Evolutionary conservation across 2,329 filamentous ascomycete genomes (phyloP).

Genomic region (Hypoxylon sp.): DNA sequence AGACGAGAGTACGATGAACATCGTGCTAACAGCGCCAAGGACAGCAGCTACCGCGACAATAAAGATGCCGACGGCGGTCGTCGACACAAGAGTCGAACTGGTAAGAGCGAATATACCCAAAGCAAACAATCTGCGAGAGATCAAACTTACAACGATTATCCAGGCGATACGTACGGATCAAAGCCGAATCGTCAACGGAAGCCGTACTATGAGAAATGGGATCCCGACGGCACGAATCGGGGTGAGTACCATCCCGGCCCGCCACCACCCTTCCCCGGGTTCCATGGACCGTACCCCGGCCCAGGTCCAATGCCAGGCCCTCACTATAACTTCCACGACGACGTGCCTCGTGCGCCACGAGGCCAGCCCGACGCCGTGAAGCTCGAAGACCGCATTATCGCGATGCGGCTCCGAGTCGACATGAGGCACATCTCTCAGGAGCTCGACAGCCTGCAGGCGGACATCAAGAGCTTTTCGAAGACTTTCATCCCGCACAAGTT

Average conservation of each 20-base stretch:
- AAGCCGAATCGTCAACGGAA: slow-evolving; percentile 14
- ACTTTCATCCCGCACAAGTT: slow-evolving; percentile 2
- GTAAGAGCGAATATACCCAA: slow-evolving; percentile 5
- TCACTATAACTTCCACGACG: neutral
- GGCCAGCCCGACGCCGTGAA: neutral
- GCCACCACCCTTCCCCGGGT: slow-evolving; percentile 1
- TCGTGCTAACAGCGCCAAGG: slow-evolving; percentile 16
- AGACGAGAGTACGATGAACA: slow-evolving; percentile 37
- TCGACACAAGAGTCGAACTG: slow-evolving; percentile 7
- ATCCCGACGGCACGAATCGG: neutral
- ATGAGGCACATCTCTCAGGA: neutral
- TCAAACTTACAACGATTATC: neutral
- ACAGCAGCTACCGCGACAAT: neutral
- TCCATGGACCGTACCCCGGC: neutral
- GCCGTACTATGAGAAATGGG: slow-evolving; percentile 26
- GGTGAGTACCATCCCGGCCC: slow-evolving; percentile 2
- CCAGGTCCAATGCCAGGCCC: slow-evolving; percentile 2
- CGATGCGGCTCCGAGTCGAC: slow-evolving; percentile 25
- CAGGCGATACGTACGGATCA: slow-evolving; percentile 14
- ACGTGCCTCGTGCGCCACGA: neutral
- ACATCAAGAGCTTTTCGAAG: neutral
- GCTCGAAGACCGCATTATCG: slow-evolving; percentile 26
- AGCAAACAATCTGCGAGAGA: neutral
- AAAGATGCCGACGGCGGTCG: slow-evolving; percentile 1
- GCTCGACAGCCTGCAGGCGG: slow-evolving; percentile 11